A percentile compares a stretch with the other conserved stretches of the same genome.
These are phyloP conservation scores for Saksenaea oblongispora DNA, from an alignment of 371 early-diverging fungal species.

Conservation along the genomic window DNA sequence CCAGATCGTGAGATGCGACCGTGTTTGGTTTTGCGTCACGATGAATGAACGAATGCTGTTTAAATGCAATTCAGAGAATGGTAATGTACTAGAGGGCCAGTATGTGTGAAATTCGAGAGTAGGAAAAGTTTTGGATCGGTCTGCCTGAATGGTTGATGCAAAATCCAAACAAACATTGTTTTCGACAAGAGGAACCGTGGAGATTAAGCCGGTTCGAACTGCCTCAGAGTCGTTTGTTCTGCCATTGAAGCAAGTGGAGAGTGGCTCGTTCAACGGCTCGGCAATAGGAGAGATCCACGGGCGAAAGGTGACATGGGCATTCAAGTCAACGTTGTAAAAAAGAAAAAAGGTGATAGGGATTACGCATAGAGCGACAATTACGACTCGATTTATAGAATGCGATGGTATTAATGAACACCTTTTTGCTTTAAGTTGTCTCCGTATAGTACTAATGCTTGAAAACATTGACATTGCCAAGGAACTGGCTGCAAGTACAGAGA, in stretches of 20 bases:
- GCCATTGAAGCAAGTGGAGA: constrained; percentile 31
- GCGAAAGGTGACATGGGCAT: constrained; percentile 44
- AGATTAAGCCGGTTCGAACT: constrained; percentile 24
- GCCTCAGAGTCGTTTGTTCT: constrained; percentile 18
- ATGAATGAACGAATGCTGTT: constrained; percentile 44
- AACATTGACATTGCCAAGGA: not conserved
- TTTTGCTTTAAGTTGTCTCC: not conserved
- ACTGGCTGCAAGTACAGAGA: no score
- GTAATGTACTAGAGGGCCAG: constrained; percentile 38
- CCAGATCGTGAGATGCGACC: constrained; percentile 43
- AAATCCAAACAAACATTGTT: constrained; percentile 52
- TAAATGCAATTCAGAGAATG: constrained; percentile 33
- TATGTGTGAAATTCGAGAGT: constrained; percentile 11
- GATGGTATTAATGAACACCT: not conserved
- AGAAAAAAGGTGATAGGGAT: constrained; percentile 30
- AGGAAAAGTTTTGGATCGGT: constrained; percentile 2
- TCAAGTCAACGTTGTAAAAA: constrained; percentile 40
- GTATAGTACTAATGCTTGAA: not conserved
- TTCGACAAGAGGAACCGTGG: constrained; percentile 43
- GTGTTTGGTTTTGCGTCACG: constrained; percentile 40
- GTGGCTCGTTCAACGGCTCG: constrained; percentile 27
- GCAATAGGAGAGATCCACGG: constrained; percentile 39
- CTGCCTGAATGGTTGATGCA: constrained; percentile 25
- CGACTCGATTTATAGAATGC: not conserved
- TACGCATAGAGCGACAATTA: not conserved